These are phyloP conservation scores for Tephrocybe sp. DNA, from an alignment of 768 basidiomycete genomes.

Conservation along the genomic window DNA sequence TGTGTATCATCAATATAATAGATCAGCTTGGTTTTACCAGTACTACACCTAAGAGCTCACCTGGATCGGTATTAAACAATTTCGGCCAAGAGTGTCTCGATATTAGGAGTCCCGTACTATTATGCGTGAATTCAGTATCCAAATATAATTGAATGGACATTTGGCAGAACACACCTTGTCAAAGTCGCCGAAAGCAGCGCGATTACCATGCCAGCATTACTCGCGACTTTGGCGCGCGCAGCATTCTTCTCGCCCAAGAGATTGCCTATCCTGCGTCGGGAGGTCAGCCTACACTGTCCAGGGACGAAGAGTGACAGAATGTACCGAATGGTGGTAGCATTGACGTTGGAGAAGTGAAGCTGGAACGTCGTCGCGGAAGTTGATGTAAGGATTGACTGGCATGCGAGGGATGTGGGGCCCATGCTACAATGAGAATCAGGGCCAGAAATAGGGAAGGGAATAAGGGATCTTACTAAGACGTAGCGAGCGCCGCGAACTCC, in stretches of 20 bases:
- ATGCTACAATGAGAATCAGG: conserved; percentile 41
- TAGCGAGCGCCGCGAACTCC: conserved; percentile 71
- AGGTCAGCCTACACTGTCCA: neutral
- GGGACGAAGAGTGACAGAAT: conserved; percentile 9
- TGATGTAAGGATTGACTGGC: conserved; percentile 80
- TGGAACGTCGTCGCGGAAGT: conserved; percentile 77
- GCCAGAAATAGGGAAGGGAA: neutral
- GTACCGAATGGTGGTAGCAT: conserved; percentile 82
- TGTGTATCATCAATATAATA: conserved; percentile 15
- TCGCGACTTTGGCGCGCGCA: conserved; percentile 9
- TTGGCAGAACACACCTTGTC: neutral
- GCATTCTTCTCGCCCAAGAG: conserved; percentile 15
- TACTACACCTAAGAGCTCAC: conserved; percentile 27
- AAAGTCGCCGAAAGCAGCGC: neutral
- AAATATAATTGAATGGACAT: neutral
- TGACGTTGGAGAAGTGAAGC: conserved; percentile 75
- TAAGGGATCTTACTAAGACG: conserved; percentile 36
- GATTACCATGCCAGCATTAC: conserved; percentile 61
- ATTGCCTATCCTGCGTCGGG: conserved; percentile 8
- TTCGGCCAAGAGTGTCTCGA: conserved; percentile 68
- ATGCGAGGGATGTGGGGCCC: conserved; percentile 76
- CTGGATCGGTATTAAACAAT: conserved; percentile 69
- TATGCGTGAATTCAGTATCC: neutral
- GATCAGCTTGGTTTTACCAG: neutral
- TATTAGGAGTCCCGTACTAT: conserved; percentile 23